Evolutionary conservation across 345 rosid genomes (phyloP).

Genomic region (Populus ilicifolia): DNA sequence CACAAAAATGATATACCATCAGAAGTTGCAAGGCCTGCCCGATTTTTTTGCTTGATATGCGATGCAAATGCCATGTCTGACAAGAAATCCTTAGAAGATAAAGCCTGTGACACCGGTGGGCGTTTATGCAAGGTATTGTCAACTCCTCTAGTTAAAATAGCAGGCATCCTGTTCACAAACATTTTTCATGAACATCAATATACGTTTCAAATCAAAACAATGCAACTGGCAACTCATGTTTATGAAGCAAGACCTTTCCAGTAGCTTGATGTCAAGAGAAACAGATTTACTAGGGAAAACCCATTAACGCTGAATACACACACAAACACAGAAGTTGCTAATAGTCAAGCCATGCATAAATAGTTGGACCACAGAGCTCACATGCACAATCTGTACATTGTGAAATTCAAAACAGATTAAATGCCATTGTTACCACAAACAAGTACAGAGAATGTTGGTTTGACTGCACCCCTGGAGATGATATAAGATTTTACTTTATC

Average conservation of each 20-base stretch:
- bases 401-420: neutral
- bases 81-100: slow-evolving; percentile 49
- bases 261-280: neutral
- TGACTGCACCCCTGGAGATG: neutral
- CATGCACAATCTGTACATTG: neutral
- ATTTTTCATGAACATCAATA: neutral
- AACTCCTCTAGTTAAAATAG: slow-evolving; percentile 37
- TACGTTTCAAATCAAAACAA: neutral
- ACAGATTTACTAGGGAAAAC: neutral
- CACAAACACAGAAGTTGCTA: neutral
- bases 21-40: slow-evolving; percentile 18
- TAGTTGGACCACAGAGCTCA: neutral
- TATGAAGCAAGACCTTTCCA: neutral
- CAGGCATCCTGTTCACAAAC: slow-evolving; percentile 22
- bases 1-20: slow-evolving; percentile 4
- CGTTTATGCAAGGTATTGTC: slow-evolving; percentile 38
- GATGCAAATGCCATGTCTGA: slow-evolving; percentile 39
- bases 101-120: slow-evolving; percentile 36
- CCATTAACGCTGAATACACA: neutral
- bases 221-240: neutral
- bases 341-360: neutral
- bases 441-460: neutral
- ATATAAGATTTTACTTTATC: neutral
- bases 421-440: neutral
- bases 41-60: slow-evolving; percentile 32